Evolutionary conservation across 805 yeast genomes (phyloP).

Genomic region (Tetrapisispora arboricola): DNA sequence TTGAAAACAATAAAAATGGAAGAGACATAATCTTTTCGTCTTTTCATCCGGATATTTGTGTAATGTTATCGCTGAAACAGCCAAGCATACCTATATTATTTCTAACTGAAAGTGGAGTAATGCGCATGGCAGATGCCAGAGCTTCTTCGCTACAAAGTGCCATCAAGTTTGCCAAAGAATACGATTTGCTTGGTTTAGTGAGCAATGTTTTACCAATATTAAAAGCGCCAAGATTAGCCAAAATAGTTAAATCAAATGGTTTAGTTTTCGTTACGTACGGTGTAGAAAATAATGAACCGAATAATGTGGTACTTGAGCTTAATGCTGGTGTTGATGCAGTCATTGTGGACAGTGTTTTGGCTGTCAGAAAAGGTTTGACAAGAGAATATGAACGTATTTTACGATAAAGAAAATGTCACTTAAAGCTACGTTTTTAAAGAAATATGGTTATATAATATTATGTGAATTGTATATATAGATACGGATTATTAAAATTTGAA

Average conservation of each 20-base stretch:
- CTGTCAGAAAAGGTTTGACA: slow-evolving; percentile 75
- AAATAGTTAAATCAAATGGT: slow-evolving; percentile 85
- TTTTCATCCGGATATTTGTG: slow-evolving; percentile 89
- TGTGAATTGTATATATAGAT: not conserved
- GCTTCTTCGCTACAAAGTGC: slow-evolving; percentile 86
- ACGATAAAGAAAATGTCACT: no score
- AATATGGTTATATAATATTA: no score
- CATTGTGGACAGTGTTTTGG: slow-evolving; percentile 90
- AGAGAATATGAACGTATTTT: slow-evolving; percentile 1
- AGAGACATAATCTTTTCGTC: slow-evolving; percentile 86
- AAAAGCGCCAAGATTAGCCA: slow-evolving; percentile 81
- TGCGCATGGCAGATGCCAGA: slow-evolving; percentile 78
- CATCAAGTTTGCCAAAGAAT: slow-evolving; percentile 76
- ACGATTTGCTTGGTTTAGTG: slow-evolving; percentile 89
- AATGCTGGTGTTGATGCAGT: slow-evolving; percentile 96
- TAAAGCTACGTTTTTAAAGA: no score
- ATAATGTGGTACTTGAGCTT: slow-evolving; percentile 73
- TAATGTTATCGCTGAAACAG: slow-evolving; percentile 78
- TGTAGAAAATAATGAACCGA: slow-evolving; percentile 71
- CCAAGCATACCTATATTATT: slow-evolving; percentile 88
- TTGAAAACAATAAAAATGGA: slow-evolving; percentile 56
- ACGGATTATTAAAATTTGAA: not conserved
- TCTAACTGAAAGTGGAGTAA: slow-evolving; percentile 81
- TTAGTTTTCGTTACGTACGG: slow-evolving; percentile 93
- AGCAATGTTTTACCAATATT: slow-evolving; percentile 80